phyloP scores from a whole-genome alignment of 495 filamentous ascomycete species.

The Penicillium mononematosum region DNA sequence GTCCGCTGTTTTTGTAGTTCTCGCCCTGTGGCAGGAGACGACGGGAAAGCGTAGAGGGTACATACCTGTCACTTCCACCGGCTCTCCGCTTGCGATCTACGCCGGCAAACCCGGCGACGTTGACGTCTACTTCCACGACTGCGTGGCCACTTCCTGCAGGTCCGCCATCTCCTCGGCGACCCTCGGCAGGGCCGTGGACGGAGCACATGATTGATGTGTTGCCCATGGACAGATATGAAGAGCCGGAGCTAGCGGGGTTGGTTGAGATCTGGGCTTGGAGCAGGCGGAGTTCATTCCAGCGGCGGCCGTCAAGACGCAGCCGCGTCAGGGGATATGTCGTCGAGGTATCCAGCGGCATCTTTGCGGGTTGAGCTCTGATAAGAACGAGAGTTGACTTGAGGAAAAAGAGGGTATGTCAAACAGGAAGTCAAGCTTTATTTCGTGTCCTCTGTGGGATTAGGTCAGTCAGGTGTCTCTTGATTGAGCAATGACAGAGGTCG shows the following conservation, averaged over 20 bases:
- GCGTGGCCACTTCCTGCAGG: conserved; percentile 52
- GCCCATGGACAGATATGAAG: conserved; percentile 88
- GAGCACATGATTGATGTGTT: conserved; percentile 97
- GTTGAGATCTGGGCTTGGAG: conserved; percentile 87
- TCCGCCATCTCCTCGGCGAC: conserved; percentile 48
- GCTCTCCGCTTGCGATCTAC: conserved; percentile 76
- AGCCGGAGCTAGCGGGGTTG: conserved; percentile 86
- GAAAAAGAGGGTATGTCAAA: neutral
- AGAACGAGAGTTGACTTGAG: neutral
- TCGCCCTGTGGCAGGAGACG: neutral
- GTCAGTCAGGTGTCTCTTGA: neutral
- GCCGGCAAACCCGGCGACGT: conserved; percentile 81
- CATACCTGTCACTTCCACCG: conserved; percentile 70
- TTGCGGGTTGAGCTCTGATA: conserved; percentile 15
- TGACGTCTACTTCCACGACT: conserved; percentile 76
- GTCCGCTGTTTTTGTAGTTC: neutral
- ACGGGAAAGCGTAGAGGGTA: neutral
- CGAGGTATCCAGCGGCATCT: conserved; percentile 88
- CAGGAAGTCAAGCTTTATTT: conserved; percentile 2
- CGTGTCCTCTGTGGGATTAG: neutral
- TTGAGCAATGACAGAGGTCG: neutral
- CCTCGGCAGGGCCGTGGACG: conserved; percentile 77
- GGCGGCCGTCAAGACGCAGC: conserved; percentile 87
- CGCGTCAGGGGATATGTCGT: conserved; percentile 77
- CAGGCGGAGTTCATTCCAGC: conserved; percentile 96